Conservation (phyloP, 1,284 basidiomycete genomes). For the Xerocomus nothofagi region DNA sequence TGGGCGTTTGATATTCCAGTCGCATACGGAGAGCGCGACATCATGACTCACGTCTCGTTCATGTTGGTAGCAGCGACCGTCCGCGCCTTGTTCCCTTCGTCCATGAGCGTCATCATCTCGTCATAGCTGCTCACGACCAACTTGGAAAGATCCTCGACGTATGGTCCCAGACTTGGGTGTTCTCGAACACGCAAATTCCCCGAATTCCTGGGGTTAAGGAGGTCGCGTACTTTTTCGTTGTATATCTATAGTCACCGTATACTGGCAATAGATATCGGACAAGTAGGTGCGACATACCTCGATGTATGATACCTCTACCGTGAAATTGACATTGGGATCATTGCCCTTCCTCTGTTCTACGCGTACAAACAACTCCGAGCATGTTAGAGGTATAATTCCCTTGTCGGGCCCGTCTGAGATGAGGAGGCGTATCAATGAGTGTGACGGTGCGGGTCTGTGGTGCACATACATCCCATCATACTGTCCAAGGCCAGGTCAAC, state of each 20-base stretch:
- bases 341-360: constrained; percentile 65
- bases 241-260: constrained; percentile 65
- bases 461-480: constrained; percentile 95
- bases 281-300: constrained; percentile 52
- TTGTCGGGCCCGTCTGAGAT: constrained; percentile 87
- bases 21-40: background rate
- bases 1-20: background rate
- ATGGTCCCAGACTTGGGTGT: constrained; percentile 92
- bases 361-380: constrained; percentile 87
- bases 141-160: constrained; percentile 96
- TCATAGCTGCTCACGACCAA: constrained; percentile 88
- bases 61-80: constrained; percentile 99
- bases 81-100: constrained; percentile 97
- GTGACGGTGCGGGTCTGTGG: constrained; percentile 20
- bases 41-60: constrained; percentile 86
- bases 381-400: constrained; percentile 96
- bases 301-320: constrained; percentile 97
- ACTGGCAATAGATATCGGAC: background rate
- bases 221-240: constrained; percentile 97
- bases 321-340: constrained; percentile 77
- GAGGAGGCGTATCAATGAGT: constrained; percentile 13
- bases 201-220: constrained; percentile 96
- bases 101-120: constrained; percentile 99
- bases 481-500: constrained; percentile 42
- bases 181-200: constrained; percentile 96